Base-by-base conservation (phyloP, 768 basidiomycete species). In the Russula virescens region DNA sequence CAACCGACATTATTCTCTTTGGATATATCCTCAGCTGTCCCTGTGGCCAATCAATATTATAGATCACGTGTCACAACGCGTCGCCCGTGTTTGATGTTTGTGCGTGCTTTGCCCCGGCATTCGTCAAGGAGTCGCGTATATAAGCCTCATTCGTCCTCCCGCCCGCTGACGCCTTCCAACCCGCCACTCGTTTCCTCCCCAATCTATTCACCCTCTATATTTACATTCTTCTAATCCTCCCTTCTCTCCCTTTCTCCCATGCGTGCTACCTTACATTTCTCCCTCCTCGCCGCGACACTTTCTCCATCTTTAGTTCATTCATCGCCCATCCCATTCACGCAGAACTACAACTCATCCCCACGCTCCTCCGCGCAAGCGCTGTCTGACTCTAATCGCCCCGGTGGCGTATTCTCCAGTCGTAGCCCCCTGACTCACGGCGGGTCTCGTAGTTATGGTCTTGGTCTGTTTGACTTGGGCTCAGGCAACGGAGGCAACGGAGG, bases 241-340 rank as follows among this genome's bases (percentile, higher is more conserved):
- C 40, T 38, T 56, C 59, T 52, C 42, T 60, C 40, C 28, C 23
- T 60, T 52, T 64, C 21, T 42, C 21, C 48, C 34, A 66, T 66
- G 64, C 66, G 64, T 47, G 60, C 60, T 50, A 58, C 64, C 51
- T 53, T 67, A 49, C 64, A 66, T 23, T 21, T 67, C 28, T 66
- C 66, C 28, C 61, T 67, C n/a, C 66, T 67, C 43, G 66, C 66
- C 8, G 66, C 64, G 2, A 67, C 66, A 5, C 66, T 67, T 31
- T 67, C 66, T 51, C 66, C 66, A 25, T 62, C 66, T 38, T 51
- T 67, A 35, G 60, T 67, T 55, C 54, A 62, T 47, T 61, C 66
- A 16, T 66, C 66, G 2, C 66, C 66, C 13, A 61, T 67, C 21
- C 66, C 64, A 18, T 67, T 67, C 19, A 26, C 50, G 8, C 64